Conservation (phyloP, 768 basidiomycete species). For the Trichaptum fuscoviolaceum region DNA sequence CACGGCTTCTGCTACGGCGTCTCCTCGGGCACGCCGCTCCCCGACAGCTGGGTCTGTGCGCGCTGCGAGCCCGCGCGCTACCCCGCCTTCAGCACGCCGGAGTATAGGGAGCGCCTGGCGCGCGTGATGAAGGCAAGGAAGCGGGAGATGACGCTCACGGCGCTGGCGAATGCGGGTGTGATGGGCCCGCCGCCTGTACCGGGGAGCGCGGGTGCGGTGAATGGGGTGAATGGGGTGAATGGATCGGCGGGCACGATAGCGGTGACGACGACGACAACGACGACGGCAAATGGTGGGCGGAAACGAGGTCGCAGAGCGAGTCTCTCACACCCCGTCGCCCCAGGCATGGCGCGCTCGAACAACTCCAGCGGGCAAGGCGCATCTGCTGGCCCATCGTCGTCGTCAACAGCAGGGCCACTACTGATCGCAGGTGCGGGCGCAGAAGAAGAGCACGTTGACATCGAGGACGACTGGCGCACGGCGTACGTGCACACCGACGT, state of each 20-base stretch:
- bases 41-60: conserved; percentile 78
- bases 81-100: conserved; percentile 24
- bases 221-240: background rate
- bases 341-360: conserved; percentile 5
- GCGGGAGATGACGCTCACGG: conserved; percentile 23
- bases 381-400: conserved; percentile 11
- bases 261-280: too few relatives aligned
- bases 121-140: conserved; percentile 1
- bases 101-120: conserved; percentile 31
- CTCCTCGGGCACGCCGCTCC: conserved; percentile 43
- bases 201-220: background rate
- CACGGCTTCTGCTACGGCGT: conserved; percentile 78
- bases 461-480: conserved; percentile 43
- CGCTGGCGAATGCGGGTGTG: conserved; percentile 23
- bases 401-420: background rate
- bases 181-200: background rate
- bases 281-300: conserved; percentile 5
- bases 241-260: background rate
- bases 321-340: conserved; percentile 16
- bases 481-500: conserved; percentile 41
- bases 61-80: conserved; percentile 37
- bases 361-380: conserved; percentile 11
- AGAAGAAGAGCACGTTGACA: conserved; percentile 45
- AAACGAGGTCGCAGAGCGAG: conserved; percentile 5
- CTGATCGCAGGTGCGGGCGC: conserved; percentile 10